Evolutionary conservation across 2,329 filamentous ascomycete species (phyloP), one percentile per base, ranked within the genome.

Genomic region (Pleomassaria siparia): DNA sequence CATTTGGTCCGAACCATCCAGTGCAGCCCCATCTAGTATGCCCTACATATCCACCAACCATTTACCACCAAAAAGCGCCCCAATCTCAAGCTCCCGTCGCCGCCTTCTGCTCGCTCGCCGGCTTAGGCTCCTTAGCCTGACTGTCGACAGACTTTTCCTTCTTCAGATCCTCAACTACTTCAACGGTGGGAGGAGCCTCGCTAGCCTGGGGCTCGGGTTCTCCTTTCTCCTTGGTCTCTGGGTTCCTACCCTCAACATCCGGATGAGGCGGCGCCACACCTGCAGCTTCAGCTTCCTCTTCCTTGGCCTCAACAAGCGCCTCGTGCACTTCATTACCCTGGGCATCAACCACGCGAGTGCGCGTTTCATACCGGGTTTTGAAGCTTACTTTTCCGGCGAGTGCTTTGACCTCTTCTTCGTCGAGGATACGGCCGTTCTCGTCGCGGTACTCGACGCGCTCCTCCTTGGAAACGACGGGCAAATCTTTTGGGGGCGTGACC

Each of bases 331-430:
- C 88, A 56, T 91, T 90, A 50, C 91, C 94, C 35, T 84, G 71
- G 43, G 82, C 82, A 70, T 96, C 90, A 32, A 96, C 79, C 46
- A 97, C 73, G 48, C 89, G 86, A 8, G 91, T 96, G 55, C 88
- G 83, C n/a, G 92, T 96, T 78, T 97, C 92, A 69, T 96, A 96
- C 58, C 87, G 87, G 11, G 94, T 97, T 75, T 95, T 86, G 75
- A 99, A 96, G 63, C 90, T 89, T 50, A 97, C 91, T 73, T 96
- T 95, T 63, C 92, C 94, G 70, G 92, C 83, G 25, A 99, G 82
- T 16, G 82, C 83, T 63, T 87, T 83, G 49, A 99, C 91, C 68
- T 96, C 83, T 64, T 91, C 88, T 45, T 87, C 84, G 64, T 92
- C 78, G 25, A 99, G 81, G 25, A 97, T 71, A 65, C 96, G 96